Percentiles rank a stretch among this genome's conserved stretches.
These are phyloP conservation scores for Elsinoe fawcettii DNA, from an alignment of 2,329 filamentous ascomycete genomes.

Conservation along the genomic window DNA sequence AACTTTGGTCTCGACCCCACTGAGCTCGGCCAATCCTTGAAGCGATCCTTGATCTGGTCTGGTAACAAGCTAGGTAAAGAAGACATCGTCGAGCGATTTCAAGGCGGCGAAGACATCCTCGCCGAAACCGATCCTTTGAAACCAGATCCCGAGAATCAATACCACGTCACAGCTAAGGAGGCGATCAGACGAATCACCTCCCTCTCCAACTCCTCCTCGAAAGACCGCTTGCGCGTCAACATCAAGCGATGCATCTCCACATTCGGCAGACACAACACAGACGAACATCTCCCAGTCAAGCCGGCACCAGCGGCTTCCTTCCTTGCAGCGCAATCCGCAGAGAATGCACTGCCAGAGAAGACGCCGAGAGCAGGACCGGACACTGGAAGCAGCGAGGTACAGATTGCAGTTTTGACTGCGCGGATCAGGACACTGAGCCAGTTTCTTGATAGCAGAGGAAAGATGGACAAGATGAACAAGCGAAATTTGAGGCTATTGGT, in stretches of 20 bases:
- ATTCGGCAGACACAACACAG: slow-evolving; percentile 88
- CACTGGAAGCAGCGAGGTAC: slow-evolving; percentile 94
- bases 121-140: slow-evolving; percentile 35
- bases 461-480: slow-evolving; percentile 91
- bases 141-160: slow-evolving; percentile 33
- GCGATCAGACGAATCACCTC: slow-evolving; percentile 74
- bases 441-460: slow-evolving; percentile 60
- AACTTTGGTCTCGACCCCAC: slow-evolving; percentile 67
- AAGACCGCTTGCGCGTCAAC: slow-evolving; percentile 74
- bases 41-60: slow-evolving; percentile 44
- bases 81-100: neutral
- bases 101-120: neutral
- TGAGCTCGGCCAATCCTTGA: slow-evolving; percentile 60
- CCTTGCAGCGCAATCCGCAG: slow-evolving; percentile 20
- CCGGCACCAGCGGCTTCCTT: slow-evolving; percentile 33
- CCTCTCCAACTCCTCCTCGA: slow-evolving; percentile 67
- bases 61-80: neutral
- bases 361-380: slow-evolving; percentile 71
- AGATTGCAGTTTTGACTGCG: slow-evolving; percentile 87
- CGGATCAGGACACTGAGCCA: slow-evolving; percentile 80
- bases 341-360: slow-evolving; percentile 33
- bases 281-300: slow-evolving; percentile 58
- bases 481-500: slow-evolving; percentile 77
- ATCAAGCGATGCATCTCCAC: slow-evolving; percentile 74
- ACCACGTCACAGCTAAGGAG: slow-evolving; percentile 61